Percentiles rank a stretch among this genome's conserved stretches.
phyloP scores from a whole-genome alignment of 2,329 filamentous ascomycete genomes.

The Chrysoporthe austroafricana region DNA sequence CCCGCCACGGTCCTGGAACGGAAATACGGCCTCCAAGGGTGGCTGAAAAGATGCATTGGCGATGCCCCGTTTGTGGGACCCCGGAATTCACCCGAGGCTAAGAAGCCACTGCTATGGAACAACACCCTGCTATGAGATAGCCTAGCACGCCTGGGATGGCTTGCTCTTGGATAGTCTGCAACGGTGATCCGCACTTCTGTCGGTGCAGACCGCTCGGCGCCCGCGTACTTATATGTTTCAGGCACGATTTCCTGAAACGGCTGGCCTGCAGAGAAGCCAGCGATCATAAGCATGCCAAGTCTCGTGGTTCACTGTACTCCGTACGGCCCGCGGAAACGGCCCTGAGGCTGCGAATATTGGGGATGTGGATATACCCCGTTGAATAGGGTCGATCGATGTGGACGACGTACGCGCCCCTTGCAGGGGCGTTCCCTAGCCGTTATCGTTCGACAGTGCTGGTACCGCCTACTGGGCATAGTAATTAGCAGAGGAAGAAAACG shows the following conservation, averaged over 20 bases:
- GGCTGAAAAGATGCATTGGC: not conserved
- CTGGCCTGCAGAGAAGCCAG: not conserved
- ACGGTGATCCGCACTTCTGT: not conserved
- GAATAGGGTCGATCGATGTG: conserved; percentile 16
- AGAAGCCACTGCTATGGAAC: not conserved
- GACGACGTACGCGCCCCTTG: conserved; percentile 14
- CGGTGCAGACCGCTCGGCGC: not conserved
- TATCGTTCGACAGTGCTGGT: not conserved
- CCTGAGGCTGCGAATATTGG: conserved; percentile 1
- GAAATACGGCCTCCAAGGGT: not conserved
- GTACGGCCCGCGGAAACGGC: not conserved
- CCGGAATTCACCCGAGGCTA: not conserved
- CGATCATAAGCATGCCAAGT: not conserved
- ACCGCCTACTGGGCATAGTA: too few species aligned
- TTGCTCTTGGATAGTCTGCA: not conserved
- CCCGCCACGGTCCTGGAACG: not conserved
- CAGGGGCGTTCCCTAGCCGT: not conserved
- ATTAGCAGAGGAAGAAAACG: not conserved
- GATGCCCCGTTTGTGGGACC: not conserved
- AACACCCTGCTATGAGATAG: not conserved
- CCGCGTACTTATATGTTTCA: not conserved
- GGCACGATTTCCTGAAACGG: not conserved
- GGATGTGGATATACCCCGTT: conserved; percentile 12
- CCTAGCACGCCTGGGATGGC: not conserved
- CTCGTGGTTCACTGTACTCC: not conserved